These are phyloP conservation scores for Acanthamoeba culbertsoni DNA, from an alignment of 208 protist species.

Conservation along the genomic window DNA sequence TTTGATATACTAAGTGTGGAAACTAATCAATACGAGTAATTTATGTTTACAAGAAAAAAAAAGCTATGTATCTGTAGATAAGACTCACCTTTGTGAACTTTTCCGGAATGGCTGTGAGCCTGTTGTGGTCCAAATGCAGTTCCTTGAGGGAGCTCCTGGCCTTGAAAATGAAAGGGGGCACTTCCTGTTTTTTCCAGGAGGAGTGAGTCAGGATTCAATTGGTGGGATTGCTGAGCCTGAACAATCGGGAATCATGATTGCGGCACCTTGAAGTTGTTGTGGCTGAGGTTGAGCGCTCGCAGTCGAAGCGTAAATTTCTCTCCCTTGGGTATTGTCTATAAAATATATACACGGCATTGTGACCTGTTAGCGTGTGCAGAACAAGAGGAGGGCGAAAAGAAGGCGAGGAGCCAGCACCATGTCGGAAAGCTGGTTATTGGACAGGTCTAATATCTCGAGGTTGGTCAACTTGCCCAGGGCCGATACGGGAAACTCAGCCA, in stretches of 20 bases:
- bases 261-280: conserved; percentile 29
- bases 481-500: background rate
- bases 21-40: background rate
- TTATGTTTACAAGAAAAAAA: background rate
- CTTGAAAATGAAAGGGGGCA: background rate
- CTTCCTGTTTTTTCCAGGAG: background rate
- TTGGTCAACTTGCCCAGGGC: background rate
- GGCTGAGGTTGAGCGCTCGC: conserved; percentile 26
- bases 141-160: background rate
- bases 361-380: too few relatives aligned
- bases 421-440: conserved; percentile 51
- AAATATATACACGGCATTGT: too few relatives aligned
- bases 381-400: background rate
- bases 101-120: background rate
- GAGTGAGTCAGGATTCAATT: background rate
- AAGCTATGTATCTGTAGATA: background rate
- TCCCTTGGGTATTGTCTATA: background rate
- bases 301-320: background rate
- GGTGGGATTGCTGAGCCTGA: background rate
- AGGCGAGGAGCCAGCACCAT: background rate
- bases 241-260: background rate
- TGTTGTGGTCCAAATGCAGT: conserved; percentile 46
- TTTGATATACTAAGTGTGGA: too few relatives aligned
- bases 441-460: conserved; percentile 43
- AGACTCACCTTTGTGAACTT: background rate